Percentiles rank a stretch among this genome's conserved stretches.
Evolutionary conservation across 75 land plant species (phyloP).

Genomic region (Isoetes taiwanensis): DNA sequence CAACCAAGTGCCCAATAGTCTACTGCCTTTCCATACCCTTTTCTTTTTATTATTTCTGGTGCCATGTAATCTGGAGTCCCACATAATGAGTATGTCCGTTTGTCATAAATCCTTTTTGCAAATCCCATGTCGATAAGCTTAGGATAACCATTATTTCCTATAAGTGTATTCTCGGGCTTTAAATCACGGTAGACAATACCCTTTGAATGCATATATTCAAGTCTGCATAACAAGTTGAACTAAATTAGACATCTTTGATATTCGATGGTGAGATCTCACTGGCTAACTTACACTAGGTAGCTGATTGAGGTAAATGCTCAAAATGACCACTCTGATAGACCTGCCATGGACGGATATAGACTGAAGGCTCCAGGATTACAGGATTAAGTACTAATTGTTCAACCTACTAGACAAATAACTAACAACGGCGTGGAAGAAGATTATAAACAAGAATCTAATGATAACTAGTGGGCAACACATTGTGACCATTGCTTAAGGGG

Average conservation of each 20-base stretch:
- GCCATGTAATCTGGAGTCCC: conserved; percentile 31
- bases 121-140: conserved; percentile 29
- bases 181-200: conserved; percentile 20
- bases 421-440: too few relatives aligned
- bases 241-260: not conserved
- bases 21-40: conserved; percentile 27
- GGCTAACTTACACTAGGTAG: too few relatives aligned
- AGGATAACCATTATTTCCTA: conserved; percentile 28
- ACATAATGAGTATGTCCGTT: conserved; percentile 25
- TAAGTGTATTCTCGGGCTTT: conserved; percentile 25
- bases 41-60: conserved; percentile 22
- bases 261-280: too few relatives aligned
- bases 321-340: too few relatives aligned
- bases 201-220: conserved; percentile 26
- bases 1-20: conserved; percentile 29
- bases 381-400: too few relatives aligned
- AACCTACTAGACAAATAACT: too few relatives aligned
- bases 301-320: too few relatives aligned
- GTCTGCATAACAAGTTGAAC: not conserved
- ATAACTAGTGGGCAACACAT: too few relatives aligned
- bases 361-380: too few relatives aligned
- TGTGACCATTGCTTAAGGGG: too few relatives aligned
- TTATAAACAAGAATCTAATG: too few relatives aligned
- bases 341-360: too few relatives aligned
- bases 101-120: conserved; percentile 18